phyloP scores from a whole-genome alignment of 257 asterid species.

The Thymus quinquecostatus region DNA sequence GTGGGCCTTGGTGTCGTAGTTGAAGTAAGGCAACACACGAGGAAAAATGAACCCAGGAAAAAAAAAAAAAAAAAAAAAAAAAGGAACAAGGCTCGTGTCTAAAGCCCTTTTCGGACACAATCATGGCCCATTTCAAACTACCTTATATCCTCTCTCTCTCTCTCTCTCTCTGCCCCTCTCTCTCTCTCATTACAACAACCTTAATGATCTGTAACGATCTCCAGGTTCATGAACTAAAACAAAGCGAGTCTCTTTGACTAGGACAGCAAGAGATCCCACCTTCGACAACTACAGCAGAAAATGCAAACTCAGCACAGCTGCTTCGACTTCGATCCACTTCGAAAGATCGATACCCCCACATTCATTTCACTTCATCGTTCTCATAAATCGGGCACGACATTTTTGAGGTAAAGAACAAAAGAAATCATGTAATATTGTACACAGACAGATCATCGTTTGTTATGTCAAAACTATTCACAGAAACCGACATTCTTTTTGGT shows the following conservation, averaged over 20 bases:
- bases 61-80: neutral
- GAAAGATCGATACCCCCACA: neutral
- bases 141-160: neutral
- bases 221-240: conserved; percentile 38
- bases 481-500: conserved; percentile 35
- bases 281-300: conserved; percentile 14
- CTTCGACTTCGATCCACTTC: neutral
- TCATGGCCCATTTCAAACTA: conserved; percentile 28
- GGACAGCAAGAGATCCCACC: conserved; percentile 27
- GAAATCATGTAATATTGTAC: neutral
- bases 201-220: conserved; percentile 34
- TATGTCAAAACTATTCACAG: conserved; percentile 18
- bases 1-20: conserved; percentile 29
- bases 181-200: conserved; percentile 36
- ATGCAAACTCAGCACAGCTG: neutral
- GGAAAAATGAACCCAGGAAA: neutral
- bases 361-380: neutral
- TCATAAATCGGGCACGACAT: neutral
- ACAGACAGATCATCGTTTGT: neutral
- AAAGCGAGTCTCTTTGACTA: conserved; percentile 15
- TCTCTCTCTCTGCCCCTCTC: neutral
- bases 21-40: conserved; percentile 22
- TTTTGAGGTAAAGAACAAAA: neutral
- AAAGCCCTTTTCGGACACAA: conserved; percentile 19
- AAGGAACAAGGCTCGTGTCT: conserved; percentile 10